A percentile compares a stretch with the other conserved stretches of the same genome.
Evolutionary conservation across 192 early-diverging fungal genomes (phyloP).

Genomic region (Paraglomus occultum): DNA sequence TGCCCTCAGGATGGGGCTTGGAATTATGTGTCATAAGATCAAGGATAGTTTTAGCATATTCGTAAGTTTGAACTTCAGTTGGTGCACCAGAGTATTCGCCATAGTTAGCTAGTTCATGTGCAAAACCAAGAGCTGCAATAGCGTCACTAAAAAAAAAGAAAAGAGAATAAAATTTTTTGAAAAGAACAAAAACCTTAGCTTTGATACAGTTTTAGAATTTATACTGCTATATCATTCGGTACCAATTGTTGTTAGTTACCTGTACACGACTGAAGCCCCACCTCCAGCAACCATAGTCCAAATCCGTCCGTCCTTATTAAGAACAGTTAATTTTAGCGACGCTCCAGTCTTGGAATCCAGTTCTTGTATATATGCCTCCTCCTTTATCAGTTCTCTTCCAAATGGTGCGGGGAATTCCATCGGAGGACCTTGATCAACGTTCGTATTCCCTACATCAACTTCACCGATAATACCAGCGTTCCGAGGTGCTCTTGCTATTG

Average conservation of each 20-base stretch:
- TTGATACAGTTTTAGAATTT: background rate
- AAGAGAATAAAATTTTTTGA: background rate
- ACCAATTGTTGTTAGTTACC: constrained; percentile 22
- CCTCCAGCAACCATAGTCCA: constrained; percentile 99
- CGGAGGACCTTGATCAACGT: constrained; percentile 72
- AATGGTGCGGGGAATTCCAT: constrained; percentile 99
- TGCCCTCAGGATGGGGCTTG: constrained; percentile 78
- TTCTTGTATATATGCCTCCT: constrained; percentile 98
- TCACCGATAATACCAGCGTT: constrained; percentile 44
- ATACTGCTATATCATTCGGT: background rate
- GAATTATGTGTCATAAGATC: constrained; percentile 95
- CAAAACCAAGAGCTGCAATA: constrained; percentile 94
- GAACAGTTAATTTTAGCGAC: constrained; percentile 95
- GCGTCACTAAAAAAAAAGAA: constrained; percentile 68
- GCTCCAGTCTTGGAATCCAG: constrained; percentile 98
- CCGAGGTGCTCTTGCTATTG: constrained; percentile 71
- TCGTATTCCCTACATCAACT: constrained; percentile 31
- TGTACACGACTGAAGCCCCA: constrained; percentile 96
- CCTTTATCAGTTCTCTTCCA: constrained; percentile 92
- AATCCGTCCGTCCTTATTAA: constrained; percentile 93
- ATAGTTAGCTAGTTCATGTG: constrained; percentile 97
- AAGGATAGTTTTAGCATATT: constrained; percentile 98
- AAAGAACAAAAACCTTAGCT: background rate
- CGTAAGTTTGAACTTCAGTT: constrained; percentile 98
- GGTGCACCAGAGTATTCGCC: constrained; percentile 99